Conservation (phyloP, 179 eudicot species). For the Spergularia azorica region DNA sequence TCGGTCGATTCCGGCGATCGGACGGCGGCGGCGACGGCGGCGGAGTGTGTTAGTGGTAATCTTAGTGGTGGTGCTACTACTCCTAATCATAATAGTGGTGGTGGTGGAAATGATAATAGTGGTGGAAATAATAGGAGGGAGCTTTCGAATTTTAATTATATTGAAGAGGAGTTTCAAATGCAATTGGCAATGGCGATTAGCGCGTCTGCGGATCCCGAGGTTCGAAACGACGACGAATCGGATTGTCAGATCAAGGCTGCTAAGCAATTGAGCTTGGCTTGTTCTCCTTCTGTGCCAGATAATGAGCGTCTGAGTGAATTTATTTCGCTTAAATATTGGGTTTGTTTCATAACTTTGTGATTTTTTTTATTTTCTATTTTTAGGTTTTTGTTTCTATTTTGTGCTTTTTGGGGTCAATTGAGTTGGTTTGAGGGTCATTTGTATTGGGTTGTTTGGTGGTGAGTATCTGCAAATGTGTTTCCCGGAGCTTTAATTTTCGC, state of each 20-base stretch:
- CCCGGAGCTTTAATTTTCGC: too few species aligned
- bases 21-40: conserved; percentile 22
- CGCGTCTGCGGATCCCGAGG: conserved; percentile 56
- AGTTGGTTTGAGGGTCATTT: not conserved
- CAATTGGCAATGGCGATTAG: conserved; percentile 92
- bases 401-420: not conserved
- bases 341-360: conserved; percentile 25
- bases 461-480: not conserved
- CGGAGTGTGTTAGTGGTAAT: not conserved
- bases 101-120: conserved; percentile 11
- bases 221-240: conserved; percentile 57
- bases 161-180: conserved; percentile 92
- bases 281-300: conserved; percentile 54
- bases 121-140: conserved; percentile 4
- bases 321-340: conserved; percentile 85
- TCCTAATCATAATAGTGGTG: too few species aligned
- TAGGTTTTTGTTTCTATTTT: conserved; percentile 15
- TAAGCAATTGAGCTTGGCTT: conserved; percentile 74
- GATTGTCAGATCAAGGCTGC: conserved; percentile 88
- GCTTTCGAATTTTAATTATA: conserved; percentile 50
- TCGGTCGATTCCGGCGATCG: conserved; percentile 29
- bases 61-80: not conserved
- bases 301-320: conserved; percentile 62
- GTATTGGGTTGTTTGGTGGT: not conserved
- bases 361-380: not conserved